These are phyloP conservation scores for Fereydounia khargensis DNA, from an alignment of 1,284 basidiomycete genomes.

Conservation along the genomic window DNA sequence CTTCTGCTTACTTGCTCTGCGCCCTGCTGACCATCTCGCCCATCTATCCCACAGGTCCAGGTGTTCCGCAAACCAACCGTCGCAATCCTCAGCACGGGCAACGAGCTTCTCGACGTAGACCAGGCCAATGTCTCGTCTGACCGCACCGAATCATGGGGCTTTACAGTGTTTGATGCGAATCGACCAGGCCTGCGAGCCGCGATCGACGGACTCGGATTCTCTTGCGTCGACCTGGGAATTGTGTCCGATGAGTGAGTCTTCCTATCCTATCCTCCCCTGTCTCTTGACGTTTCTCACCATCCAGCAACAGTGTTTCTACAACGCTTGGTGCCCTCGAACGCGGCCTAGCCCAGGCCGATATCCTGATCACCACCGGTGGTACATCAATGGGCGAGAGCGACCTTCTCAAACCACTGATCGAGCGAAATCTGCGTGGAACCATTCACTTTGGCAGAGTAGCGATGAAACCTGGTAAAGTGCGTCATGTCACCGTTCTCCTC, in stretches of 20 bases:
- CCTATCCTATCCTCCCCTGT: background rate
- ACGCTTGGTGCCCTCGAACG: conserved; percentile 66
- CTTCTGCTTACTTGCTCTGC: background rate
- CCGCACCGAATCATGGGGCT: conserved; percentile 42
- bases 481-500: background rate
- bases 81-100: conserved; percentile 79
- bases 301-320: too few relatives aligned
- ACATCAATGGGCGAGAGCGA: conserved; percentile 87
- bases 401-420: conserved; percentile 80
- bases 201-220: conserved; percentile 71
- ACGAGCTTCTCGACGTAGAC: conserved; percentile 71
- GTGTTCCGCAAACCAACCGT: conserved; percentile 72
- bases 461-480: conserved; percentile 60
- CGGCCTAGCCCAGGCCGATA: conserved; percentile 68
- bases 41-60: conserved; percentile 66
- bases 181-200: conserved; percentile 72
- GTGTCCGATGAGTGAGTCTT: conserved; percentile 67
- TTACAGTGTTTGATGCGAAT: conserved; percentile 68
- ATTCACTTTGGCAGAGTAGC: conserved; percentile 74
- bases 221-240: conserved; percentile 78
- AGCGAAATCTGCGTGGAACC: conserved; percentile 70
- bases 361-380: conserved; percentile 79
- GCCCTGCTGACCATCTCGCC: background rate
- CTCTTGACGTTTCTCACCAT: background rate
- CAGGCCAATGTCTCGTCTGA: too few relatives aligned